Evolutionary conservation across 1,139 yeast genomes (phyloP).

Genomic region (Meyerozyma smithsonii): DNA sequence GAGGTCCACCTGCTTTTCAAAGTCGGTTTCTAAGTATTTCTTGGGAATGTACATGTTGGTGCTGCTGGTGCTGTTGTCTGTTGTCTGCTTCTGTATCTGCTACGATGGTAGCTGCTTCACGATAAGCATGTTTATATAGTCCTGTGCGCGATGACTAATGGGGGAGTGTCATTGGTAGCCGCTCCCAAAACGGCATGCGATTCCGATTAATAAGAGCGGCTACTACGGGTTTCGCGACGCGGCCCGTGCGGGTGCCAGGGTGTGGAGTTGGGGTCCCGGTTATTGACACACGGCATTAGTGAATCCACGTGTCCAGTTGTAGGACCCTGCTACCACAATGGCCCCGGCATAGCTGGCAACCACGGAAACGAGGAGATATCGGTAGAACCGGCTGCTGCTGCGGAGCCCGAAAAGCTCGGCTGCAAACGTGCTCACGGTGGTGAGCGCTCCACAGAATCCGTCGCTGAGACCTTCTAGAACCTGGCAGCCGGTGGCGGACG

Average conservation of each 20-base stretch:
- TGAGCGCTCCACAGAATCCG: slow-evolving; percentile 75
- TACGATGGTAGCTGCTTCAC: no score
- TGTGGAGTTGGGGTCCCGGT: background rate
- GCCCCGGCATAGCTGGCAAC: slow-evolving; percentile 33
- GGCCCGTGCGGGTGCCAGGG: no score
- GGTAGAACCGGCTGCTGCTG: slow-evolving; percentile 24
- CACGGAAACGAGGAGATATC: slow-evolving; percentile 37
- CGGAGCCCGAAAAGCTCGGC: slow-evolving; percentile 51
- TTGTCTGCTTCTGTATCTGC: no score
- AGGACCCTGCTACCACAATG: slow-evolving; percentile 50
- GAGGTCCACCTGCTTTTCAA: slow-evolving; percentile 37
- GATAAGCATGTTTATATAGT: no score
- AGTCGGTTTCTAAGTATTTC: slow-evolving; percentile 24
- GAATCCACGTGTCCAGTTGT: slow-evolving; percentile 46
- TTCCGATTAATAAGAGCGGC: no score
- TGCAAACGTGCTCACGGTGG: slow-evolving; percentile 76
- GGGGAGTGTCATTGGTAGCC: no score
- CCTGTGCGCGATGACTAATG: no score
- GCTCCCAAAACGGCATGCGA: no score
- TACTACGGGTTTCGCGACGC: no score
- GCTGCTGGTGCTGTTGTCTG: background rate
- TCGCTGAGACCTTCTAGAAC: slow-evolving; percentile 54
- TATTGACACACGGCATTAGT: slow-evolving; percentile 20
- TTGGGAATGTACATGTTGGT: slow-evolving; percentile 1
- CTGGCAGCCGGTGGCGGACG: slow-evolving; percentile 37